Evolutionary conservation across 345 rosid genomes (phyloP).

Genomic region (Eucalyptus sp.): DNA sequence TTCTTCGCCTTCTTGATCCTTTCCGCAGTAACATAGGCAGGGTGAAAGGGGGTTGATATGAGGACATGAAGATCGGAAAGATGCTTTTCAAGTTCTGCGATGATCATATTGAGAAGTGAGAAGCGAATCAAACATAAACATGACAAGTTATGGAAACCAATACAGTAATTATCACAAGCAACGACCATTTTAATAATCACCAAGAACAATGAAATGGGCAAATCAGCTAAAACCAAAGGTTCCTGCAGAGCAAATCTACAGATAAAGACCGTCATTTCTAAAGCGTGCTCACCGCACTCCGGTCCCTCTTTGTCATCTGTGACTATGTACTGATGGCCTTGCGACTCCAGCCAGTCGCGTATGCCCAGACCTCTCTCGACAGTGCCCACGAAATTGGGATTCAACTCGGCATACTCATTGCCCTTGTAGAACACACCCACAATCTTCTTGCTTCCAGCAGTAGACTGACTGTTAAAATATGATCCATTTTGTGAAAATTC

Average conservation of each 20-base stretch:
- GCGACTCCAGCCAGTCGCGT: constrained; percentile 65
- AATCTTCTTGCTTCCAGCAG: constrained; percentile 73
- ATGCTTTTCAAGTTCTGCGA: constrained; percentile 43
- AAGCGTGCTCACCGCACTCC: constrained; percentile 32
- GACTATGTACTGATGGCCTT: constrained; percentile 80
- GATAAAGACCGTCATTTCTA: not conserved
- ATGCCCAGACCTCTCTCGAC: constrained; percentile 74
- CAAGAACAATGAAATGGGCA: too few relatives aligned
- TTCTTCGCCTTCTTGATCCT: constrained; percentile 87
- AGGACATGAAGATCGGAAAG: constrained; percentile 74
- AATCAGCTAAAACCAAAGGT: not conserved
- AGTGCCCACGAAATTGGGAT: constrained; percentile 76
- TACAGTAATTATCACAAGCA: too few relatives aligned
- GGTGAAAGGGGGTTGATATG: constrained; percentile 86
- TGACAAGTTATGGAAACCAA: not conserved
- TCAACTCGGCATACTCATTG: constrained; percentile 54
- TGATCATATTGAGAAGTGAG: not conserved
- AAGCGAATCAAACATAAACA: not conserved
- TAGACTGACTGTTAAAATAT: too few relatives aligned
- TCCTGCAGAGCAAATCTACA: not conserved
- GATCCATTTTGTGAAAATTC: too few relatives aligned
- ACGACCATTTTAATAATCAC: too few relatives aligned
- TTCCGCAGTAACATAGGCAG: constrained; percentile 78
- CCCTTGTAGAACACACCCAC: constrained; percentile 98
- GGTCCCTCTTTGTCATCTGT: constrained; percentile 94